These are phyloP conservation scores for Samsoniella hepiali DNA, from an alignment of 2,329 filamentous ascomycete species.

Conservation along the genomic window DNA sequence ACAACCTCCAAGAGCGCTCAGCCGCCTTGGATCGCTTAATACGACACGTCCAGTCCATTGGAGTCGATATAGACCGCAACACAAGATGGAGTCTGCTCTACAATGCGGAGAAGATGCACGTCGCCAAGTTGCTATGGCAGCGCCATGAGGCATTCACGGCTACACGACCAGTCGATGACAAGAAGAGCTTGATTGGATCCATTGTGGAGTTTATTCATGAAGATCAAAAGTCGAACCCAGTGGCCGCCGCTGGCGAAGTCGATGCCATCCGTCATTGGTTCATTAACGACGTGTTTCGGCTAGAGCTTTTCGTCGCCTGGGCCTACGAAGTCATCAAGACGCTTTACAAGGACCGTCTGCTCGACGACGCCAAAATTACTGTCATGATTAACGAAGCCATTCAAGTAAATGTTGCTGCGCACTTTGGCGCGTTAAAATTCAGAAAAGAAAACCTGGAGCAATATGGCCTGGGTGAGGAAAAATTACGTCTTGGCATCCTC, in stretches of 20 bases:
- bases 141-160: conserved; percentile 68
- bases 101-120: conserved; percentile 83
- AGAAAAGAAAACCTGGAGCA: conserved; percentile 63
- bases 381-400: conserved; percentile 65
- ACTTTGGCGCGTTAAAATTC: conserved; percentile 63
- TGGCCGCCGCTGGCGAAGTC: conserved; percentile 64
- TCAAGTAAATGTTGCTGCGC: conserved; percentile 57
- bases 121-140: conserved; percentile 76
- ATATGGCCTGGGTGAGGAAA: conserved; percentile 71
- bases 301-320: conserved; percentile 77
- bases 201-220: conserved; percentile 75
- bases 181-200: conserved; percentile 68
- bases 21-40: conserved; percentile 74
- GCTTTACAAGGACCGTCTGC: conserved; percentile 59
- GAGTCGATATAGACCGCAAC: conserved; percentile 60
- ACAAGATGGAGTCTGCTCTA: conserved; percentile 80
- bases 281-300: conserved; percentile 66
- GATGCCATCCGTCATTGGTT: conserved; percentile 87
- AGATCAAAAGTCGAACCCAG: conserved; percentile 67
- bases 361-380: conserved; percentile 53
- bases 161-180: conserved; percentile 55
- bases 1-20: conserved; percentile 71
- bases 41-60: conserved; percentile 63
- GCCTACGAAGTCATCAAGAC: conserved; percentile 73
- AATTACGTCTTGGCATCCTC: conserved; percentile 63